phyloP scores from a whole-genome alignment of 2,329 filamentous ascomycete species.

The Hymenoscyphus linearis region DNA sequence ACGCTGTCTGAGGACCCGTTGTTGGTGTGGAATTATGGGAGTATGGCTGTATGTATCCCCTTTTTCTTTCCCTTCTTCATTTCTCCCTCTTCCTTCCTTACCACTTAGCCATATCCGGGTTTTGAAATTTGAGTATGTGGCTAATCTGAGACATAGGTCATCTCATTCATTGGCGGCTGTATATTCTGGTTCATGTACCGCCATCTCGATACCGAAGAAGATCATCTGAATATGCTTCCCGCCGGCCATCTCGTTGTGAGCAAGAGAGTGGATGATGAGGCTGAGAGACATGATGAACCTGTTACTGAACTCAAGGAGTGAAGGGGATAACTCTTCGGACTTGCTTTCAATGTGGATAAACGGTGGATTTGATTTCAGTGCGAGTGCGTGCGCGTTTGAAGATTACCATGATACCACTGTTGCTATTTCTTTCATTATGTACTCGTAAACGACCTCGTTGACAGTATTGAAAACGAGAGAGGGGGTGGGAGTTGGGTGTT shows the following conservation, averaged over 20 bases:
- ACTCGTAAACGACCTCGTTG: too few relatives aligned
- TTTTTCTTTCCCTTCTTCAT: too few relatives aligned
- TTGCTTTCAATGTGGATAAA: too few relatives aligned
- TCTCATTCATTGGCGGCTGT: constrained; percentile 56
- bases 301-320: background rate
- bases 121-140: too few relatives aligned
- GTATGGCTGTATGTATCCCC: constrained; percentile 41
- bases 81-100: too few relatives aligned
- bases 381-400: too few relatives aligned
- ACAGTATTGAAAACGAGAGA: too few relatives aligned
- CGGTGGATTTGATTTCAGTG: too few relatives aligned
- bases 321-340: background rate
- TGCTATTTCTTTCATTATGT: too few relatives aligned
- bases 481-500: too few relatives aligned
- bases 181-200: constrained; percentile 66
- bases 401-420: too few relatives aligned
- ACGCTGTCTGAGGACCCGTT: constrained; percentile 58
- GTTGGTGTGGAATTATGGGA: constrained; percentile 67
- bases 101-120: too few relatives aligned
- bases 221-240: constrained; percentile 58
- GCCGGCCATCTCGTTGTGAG: constrained; percentile 14
- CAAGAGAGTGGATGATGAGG: constrained; percentile 21
- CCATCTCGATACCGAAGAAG: constrained; percentile 61
- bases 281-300: background rate
- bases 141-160: constrained; percentile 26